phyloP scores from a whole-genome alignment of 179 eudicot species.

The Spinacia oleracea region DNA sequence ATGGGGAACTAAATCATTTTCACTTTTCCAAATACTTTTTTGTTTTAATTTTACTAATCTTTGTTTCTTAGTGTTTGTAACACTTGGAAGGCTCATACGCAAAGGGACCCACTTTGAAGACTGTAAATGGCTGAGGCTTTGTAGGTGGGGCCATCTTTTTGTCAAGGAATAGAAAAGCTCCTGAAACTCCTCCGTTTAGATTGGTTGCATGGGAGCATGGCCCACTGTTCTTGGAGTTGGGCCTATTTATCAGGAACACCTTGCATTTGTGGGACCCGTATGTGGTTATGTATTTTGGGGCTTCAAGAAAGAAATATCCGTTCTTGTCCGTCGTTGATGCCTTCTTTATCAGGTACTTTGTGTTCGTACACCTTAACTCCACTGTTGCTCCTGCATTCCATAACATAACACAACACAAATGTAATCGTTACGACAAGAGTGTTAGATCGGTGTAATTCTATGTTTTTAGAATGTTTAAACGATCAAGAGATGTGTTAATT shows the following conservation, averaged over 20 bases:
- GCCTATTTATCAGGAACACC: constrained; percentile 35
- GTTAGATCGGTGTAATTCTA: too few species aligned
- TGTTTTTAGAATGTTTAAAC: too few species aligned
- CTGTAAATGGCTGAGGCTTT: constrained; percentile 20
- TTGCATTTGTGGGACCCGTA: constrained; percentile 60
- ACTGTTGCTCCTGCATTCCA: constrained; percentile 56
- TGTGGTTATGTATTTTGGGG: constrained; percentile 43
- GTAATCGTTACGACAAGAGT: too few species aligned
- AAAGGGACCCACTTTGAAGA: constrained; percentile 69
- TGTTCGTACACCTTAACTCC: constrained; percentile 61
- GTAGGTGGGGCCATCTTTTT: constrained; percentile 16
- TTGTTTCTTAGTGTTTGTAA: neutral
- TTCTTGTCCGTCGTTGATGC: constrained; percentile 59
- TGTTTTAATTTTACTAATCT: neutral
- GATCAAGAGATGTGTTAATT: too few species aligned
- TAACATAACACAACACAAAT: neutral
- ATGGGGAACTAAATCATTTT: neutral
- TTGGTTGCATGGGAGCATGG: constrained; percentile 52
- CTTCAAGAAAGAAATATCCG: constrained; percentile 61
- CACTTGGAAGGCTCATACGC: constrained; percentile 56
- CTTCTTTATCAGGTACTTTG: constrained; percentile 33
- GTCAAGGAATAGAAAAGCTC: constrained; percentile 32
- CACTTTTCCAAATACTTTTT: neutral
- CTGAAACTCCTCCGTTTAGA: constrained; percentile 45
- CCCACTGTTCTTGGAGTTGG: constrained; percentile 13